Base-by-base conservation (phyloP, 2,329 filamentous ascomycete genomes). In the Colletotrichum sp. region DNA sequence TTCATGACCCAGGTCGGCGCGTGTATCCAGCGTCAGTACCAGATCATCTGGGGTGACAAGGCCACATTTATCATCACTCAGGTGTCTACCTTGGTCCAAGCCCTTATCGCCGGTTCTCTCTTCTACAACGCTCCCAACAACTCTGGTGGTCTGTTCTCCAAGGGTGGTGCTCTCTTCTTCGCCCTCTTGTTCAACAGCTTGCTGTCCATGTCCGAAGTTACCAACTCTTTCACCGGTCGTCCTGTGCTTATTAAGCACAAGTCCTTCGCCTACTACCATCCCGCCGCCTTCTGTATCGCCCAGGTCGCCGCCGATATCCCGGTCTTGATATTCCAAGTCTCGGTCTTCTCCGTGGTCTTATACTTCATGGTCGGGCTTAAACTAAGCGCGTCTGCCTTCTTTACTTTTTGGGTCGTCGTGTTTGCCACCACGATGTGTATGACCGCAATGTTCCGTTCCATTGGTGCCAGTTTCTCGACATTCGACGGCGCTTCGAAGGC, bases 171-270 rank as follows among this genome's bases (percentile, higher is more conserved):
- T 0, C 83, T 93, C 6, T 94, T 94, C 86, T 89, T 94, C 66
- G 86, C 92, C 1, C 85, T 94, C 0, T 84, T 94, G 0, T 92
- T 90, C 82, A 92, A 93, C 80, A 86, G 88, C 71, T 83, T 94
- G 9, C 80, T 94, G 2, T 88, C 91, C 27, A 91, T 94, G 87
- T 89, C 91, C 2, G 93, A 95, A 81, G 92, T 94, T 2, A 92
- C 89, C 0, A 88, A 91, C 32, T 91, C 91, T 0, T 94, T 92
- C 78, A 86, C 83, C 15, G 91, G 91, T 22, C 88, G 93, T 1
- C 90, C 91, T 0, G 87, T 93, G 13, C 80, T 93, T 5, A 81
- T 89, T 61, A 92, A 92, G 80, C 91, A 93, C 77, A 90, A 90
- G 76, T 80, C 83, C 0, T 92, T 92, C 75, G 90, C 89, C 22